A percentile compares a stretch with the other conserved stretches of the same genome.
Evolutionary conservation across 441 rosid species (phyloP).

Genomic region (Erodium trifolium): DNA sequence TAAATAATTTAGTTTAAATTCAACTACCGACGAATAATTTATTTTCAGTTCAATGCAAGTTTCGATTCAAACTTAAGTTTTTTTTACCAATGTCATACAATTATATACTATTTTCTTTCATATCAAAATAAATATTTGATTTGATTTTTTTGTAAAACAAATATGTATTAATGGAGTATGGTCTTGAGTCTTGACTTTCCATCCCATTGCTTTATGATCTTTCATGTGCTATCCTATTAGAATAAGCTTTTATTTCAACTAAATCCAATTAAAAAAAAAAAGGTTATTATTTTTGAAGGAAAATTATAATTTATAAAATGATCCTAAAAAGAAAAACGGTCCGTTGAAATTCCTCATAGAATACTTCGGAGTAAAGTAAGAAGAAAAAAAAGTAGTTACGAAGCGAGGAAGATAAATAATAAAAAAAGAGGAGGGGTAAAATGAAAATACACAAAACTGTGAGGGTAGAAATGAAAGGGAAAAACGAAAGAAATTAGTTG

Average conservation of each 20-base stretch:
- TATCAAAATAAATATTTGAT: too few relatives aligned
- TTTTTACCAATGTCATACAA: background rate
- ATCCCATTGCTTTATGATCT: background rate
- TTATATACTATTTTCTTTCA: background rate
- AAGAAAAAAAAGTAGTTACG: background rate
- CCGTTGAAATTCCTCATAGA: background rate
- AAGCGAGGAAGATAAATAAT: background rate
- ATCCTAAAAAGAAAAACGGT: background rate
- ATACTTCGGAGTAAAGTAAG: background rate
- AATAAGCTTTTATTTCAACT: too few relatives aligned
- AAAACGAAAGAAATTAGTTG: background rate
- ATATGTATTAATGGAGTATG: too few relatives aligned
- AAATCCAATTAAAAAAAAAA: background rate
- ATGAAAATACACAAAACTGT: background rate
- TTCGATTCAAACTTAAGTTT: too few relatives aligned
- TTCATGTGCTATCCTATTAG: background rate
- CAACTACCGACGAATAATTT: too few relatives aligned
- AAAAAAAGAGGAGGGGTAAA: background rate
- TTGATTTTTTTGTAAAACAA: too few relatives aligned
- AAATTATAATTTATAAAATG: background rate
- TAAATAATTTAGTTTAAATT: too few relatives aligned
- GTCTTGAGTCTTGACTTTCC: too few relatives aligned
- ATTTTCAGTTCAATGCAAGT: too few relatives aligned
- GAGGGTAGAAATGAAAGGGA: background rate
- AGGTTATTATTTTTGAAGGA: background rate